A percentile compares a stretch with the other conserved stretches of the same genome.
phyloP scores from a whole-genome alignment of 2,329 filamentous ascomycete genomes.

The Penicillium aurantiogriseum region DNA sequence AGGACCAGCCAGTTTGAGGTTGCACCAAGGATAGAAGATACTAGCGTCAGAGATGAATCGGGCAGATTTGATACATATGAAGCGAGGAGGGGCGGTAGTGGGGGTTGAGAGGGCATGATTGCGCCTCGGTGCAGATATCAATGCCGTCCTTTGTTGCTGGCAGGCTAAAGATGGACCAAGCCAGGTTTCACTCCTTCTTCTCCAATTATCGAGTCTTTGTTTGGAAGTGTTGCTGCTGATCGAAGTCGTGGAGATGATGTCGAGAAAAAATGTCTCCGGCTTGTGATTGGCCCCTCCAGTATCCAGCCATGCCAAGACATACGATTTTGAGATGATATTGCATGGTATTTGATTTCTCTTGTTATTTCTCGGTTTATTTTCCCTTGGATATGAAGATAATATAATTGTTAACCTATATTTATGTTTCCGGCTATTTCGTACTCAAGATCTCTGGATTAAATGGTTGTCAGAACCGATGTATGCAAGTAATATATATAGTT shows the following conservation, averaged over 20 bases:
- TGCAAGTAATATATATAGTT: neutral
- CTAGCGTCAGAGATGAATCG: slow-evolving; percentile 40
- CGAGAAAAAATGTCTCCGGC: slow-evolving; percentile 24
- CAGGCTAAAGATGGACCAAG: neutral
- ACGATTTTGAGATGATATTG: neutral
- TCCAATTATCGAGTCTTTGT: slow-evolving; percentile 1
- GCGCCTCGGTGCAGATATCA: neutral
- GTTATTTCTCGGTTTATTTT: neutral
- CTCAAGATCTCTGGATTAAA: neutral
- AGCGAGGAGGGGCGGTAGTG: slow-evolving; percentile 41
- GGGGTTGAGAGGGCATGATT: slow-evolving; percentile 41
- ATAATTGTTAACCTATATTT: fast-evolving
- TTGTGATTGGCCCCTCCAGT: slow-evolving; percentile 26
- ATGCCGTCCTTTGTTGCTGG: neutral
- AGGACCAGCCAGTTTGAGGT: slow-evolving; percentile 58
- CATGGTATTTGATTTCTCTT: neutral
- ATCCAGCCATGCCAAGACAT: slow-evolving; percentile 25
- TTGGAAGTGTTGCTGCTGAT: slow-evolving; percentile 13
- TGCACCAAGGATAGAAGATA: slow-evolving; percentile 47
- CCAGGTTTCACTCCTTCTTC: neutral
- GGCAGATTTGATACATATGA: slow-evolving; percentile 39
- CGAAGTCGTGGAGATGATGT: slow-evolving; percentile 13
- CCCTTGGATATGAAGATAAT: neutral
- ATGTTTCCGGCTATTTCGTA: neutral
- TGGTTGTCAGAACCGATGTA: neutral